These are phyloP conservation scores for Xylaria sp. DNA, from an alignment of 2,329 filamentous ascomycete genomes.

Conservation along the genomic window DNA sequence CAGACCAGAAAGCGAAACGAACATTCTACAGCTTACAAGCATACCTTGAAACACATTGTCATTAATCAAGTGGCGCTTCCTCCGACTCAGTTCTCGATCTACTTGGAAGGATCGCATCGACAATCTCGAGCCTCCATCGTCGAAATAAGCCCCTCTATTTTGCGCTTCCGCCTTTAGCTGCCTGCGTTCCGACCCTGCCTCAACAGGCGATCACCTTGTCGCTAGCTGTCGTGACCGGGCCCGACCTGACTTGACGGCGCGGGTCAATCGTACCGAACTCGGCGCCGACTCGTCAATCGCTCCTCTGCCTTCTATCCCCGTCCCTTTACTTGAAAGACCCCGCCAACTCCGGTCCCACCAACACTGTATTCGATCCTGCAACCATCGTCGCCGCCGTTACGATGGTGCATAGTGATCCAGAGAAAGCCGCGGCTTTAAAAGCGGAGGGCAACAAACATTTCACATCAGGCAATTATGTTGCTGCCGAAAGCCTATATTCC, in stretches of 20 bases:
- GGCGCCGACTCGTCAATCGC: background rate
- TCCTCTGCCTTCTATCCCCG: background rate
- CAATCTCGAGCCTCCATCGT: background rate
- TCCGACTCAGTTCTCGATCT: background rate
- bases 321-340: background rate
- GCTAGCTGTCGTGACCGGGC: background rate
- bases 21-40: background rate
- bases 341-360: background rate
- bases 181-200: background rate
- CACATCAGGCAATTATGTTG: constrained; percentile 70
- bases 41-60: background rate
- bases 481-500: constrained; percentile 76
- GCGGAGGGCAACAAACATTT: constrained; percentile 74
- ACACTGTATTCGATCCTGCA: background rate
- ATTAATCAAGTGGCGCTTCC: background rate
- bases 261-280: background rate
- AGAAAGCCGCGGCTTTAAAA: constrained; percentile 58
- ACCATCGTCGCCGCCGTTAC: background rate
- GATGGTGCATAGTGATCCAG: constrained; percentile 43
- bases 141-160: background rate
- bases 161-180: background rate
- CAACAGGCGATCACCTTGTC: background rate
- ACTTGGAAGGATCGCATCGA: background rate
- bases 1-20: background rate
- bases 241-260: background rate